These are phyloP conservation scores for Lasiosphaeria miniovina DNA, from an alignment of 495 filamentous ascomycete genomes.

Conservation along the genomic window DNA sequence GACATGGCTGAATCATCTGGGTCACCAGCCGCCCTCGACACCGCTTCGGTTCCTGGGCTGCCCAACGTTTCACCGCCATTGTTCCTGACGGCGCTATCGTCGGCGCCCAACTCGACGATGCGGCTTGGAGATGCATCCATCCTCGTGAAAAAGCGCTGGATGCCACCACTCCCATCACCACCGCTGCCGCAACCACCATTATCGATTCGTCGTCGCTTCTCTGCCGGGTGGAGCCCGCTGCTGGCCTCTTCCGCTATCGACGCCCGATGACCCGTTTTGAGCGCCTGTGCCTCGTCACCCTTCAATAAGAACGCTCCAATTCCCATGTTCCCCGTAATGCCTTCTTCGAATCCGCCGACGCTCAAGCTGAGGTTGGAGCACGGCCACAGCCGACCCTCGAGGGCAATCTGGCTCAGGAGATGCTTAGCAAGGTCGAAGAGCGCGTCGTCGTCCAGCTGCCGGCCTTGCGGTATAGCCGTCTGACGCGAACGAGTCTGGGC, in stretches of 20 bases:
- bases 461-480: slow-evolving; percentile 73
- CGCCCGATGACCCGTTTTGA: slow-evolving; percentile 27
- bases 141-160: slow-evolving; percentile 58
- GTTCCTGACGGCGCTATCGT: slow-evolving; percentile 23
- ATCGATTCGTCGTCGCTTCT: slow-evolving; percentile 54
- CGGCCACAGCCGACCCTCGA: slow-evolving; percentile 79
- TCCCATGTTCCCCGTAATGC: slow-evolving; percentile 73
- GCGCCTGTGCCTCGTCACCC: slow-evolving; percentile 66
- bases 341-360: slow-evolving; percentile 88
- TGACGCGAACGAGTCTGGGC: slow-evolving; percentile 69
- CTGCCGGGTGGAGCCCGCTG: slow-evolving; percentile 32
- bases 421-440: slow-evolving; percentile 75
- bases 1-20: slow-evolving; percentile 5
- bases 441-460: slow-evolving; percentile 64
- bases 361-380: slow-evolving; percentile 80
- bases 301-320: slow-evolving; percentile 82
- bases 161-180: slow-evolving; percentile 30
- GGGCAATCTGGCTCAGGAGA: slow-evolving; percentile 71
- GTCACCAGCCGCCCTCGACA: slow-evolving; percentile 9
- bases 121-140: slow-evolving; percentile 27
- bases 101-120: slow-evolving; percentile 26
- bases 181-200: slow-evolving; percentile 22
- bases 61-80: slow-evolving; percentile 25
- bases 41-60: slow-evolving; percentile 15
- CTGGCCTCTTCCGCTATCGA: slow-evolving; percentile 25